Conservation (phyloP, 169 alveolate genomes). For the Plasmodium vinckei region DNA sequence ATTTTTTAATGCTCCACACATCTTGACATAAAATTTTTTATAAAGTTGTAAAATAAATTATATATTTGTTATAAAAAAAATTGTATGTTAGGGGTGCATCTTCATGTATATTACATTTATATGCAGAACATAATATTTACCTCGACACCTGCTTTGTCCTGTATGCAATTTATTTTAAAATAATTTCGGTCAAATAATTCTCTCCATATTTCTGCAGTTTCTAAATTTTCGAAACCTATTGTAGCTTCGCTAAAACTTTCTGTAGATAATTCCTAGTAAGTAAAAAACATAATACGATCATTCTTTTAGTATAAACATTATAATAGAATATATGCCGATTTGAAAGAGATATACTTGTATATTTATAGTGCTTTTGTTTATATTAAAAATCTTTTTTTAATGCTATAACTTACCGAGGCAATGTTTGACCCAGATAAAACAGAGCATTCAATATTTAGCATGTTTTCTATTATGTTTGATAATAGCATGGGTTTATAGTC, state of each 20-base stretch:
- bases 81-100: neutral
- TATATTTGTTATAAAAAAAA: neutral
- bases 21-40: conserved; percentile 43
- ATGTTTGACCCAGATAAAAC: conserved; percentile 92
- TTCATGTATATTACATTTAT: neutral
- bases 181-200: conserved; percentile 87
- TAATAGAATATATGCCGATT: neutral
- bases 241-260: conserved; percentile 92
- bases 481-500: conserved; percentile 83
- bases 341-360: neutral
- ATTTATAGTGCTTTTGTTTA: too few species aligned
- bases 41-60: neutral
- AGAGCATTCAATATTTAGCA: conserved; percentile 85
- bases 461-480: conserved; percentile 82
- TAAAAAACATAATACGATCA: neutral
- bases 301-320: neutral
- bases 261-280: conserved; percentile 84
- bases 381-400: neutral
- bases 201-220: conserved; percentile 81
- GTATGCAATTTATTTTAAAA: conserved; percentile 88
- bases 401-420: conserved; percentile 82
- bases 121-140: neutral
- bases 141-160: conserved; percentile 89
- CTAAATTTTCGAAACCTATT: conserved; percentile 85
- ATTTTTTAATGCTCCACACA: conserved; percentile 92